Base-by-base conservation (phyloP, 306 rosid species). In the Vigna hirtella region DNA sequence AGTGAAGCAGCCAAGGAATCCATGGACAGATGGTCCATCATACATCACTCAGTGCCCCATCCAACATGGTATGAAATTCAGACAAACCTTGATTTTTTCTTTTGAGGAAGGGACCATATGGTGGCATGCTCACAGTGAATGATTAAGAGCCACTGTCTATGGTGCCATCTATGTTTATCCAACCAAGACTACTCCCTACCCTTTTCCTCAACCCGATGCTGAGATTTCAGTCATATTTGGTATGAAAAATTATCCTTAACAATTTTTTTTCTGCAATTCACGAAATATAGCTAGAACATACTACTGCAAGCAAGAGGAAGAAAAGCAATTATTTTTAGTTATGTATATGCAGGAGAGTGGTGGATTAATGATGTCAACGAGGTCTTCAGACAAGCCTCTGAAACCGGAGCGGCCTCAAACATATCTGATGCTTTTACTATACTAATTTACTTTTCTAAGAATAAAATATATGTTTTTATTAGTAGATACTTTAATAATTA, bases 121-220 rank as follows among this genome's bases (percentile, higher is more conserved):
- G 93, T 87, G 93, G 93, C 89, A 89, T 74, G 87, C 93, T 58
- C 90, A 89, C 2, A 83, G 85, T 17, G 79, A 83, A 1, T 87
- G 90, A 88, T 16, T 58, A 53, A 77, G 90, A 52, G 91, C 88
- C 43, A 89, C 89, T 0, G 86, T 79, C 47, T 79, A 87, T 26
- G 93, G 93, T 0, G 83, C 84, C 18, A 86, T 91, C 22, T 17
- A 80, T 17, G 56, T 88, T 17, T 70, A 79, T 55, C 96, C 96
- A 5, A 48, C 8, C 5, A 59, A 49, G 48, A 14, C 30, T 5
- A 63, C 72, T 28, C 10, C 68, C 38, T 88, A 84, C 38, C 90
- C 89, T 7, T 88, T 88, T 18, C 59, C 88, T 3, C 66, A 68
- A 58, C 85, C 91, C 26, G 24, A 76, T 22, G 86, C 70, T 15